A percentile compares a stretch with the other conserved stretches of the same genome.
Conservation (phyloP, 331 rosid genomes). For the Quercus tomentella region DNA sequence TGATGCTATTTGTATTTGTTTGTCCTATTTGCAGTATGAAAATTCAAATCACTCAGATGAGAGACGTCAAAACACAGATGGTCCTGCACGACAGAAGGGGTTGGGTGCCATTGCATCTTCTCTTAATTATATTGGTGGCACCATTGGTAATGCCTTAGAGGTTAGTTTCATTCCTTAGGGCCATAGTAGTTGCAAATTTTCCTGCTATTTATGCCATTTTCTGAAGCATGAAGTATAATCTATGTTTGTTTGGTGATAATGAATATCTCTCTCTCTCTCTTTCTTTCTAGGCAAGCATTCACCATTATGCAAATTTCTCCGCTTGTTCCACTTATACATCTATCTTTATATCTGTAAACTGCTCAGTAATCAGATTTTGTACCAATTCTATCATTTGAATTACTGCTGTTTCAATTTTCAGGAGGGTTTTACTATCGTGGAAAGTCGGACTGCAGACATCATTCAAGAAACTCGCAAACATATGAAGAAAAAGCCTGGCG, state of each 20-base stretch:
- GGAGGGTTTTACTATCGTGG: conserved; percentile 81
- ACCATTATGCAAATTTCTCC: not conserved
- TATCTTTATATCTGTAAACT: not conserved
- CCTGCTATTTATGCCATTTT: not conserved
- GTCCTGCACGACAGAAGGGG: conserved; percentile 63
- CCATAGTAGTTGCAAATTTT: not conserved
- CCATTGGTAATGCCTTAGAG: conserved; percentile 97
- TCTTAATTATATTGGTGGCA: conserved; percentile 70
- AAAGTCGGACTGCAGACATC: conserved; percentile 77
- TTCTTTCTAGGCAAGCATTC: not conserved
- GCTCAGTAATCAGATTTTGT: not conserved
- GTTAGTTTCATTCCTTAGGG: conserved; percentile 32
- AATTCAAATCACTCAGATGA: conserved; percentile 44
- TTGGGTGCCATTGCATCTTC: conserved; percentile 83
- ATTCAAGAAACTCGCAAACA: conserved; percentile 96
- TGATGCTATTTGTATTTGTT: conserved; percentile 17
- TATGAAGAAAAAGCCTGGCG: conserved; percentile 64
- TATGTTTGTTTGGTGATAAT: not conserved
- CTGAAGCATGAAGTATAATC: not conserved
- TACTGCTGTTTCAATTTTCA: conserved; percentile 21
- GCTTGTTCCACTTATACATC: not conserved
- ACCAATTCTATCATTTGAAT: conserved; percentile 10
- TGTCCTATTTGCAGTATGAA: conserved; percentile 39
- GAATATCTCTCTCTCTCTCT: not conserved
- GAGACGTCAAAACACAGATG: conserved; percentile 53